Evolutionary conservation across 176 grass and related monocot species (phyloP), one percentile per base, ranked within the genome.

Genomic region (Dactylis glomerata): DNA sequence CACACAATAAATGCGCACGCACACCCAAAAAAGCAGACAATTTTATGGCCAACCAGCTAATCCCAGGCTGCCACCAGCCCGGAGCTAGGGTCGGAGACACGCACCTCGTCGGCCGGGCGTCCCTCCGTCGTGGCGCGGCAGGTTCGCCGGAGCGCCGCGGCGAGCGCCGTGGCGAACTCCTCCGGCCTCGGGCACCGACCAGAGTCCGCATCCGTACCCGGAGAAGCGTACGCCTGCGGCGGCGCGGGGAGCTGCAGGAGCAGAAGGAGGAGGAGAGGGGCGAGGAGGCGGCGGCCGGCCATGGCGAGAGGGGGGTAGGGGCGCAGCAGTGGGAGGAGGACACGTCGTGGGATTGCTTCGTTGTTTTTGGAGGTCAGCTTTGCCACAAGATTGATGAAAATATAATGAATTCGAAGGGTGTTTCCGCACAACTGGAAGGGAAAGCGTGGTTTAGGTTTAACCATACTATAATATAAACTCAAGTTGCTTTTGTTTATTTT

Each of bases 321-420:
- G 74, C 40, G 11, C 9, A 41, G n/a, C 30, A 70, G 78, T 36
- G 70, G 3, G 20, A 38, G 34, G 81, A 20, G 30, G 55, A 69
- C 62, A 80, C 81, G 74, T 83, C 81, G 66, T 83, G 79, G 64
- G 81, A 84, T 84, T 87, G 84, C 58, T 79, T 75, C n/a, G 75
- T 46, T 64, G 24, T 87, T 87, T 62, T 42, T 27, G 41, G 72
- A 34, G 80, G 80, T 75, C 68, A 67, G 46, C 80, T 74, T 66
- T 78, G 66, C 31, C 17, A 63, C 33, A 63, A 70, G 2, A 28
- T 30, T 28, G 14, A 17, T 49, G 42, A 17, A 49, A 31, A 30
- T 5, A 8, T 30, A 49, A 31, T 14, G 11, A 5, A 20, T 49
- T 5, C 1, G 10, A 24, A 47, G 20, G 19, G 28, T 10, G 69